A percentile compares a stretch with the other conserved stretches of the same genome.
Evolutionary conservation across 2,329 filamentous ascomycete genomes (phyloP).

Genomic region (Fusarium mundagurra): DNA sequence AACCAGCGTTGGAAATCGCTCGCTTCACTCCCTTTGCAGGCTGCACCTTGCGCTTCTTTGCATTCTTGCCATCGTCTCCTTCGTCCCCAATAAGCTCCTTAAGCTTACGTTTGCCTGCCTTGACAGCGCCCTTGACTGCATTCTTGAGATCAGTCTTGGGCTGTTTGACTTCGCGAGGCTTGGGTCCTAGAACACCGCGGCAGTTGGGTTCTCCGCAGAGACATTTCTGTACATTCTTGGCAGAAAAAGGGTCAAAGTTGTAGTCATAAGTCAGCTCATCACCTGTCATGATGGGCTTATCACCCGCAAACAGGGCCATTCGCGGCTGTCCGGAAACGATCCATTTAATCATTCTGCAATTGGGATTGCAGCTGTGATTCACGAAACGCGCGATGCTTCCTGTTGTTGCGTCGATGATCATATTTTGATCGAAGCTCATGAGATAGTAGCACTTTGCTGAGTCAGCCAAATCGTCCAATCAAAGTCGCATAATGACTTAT

Average conservation of each 20-base stretch:
- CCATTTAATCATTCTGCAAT: slow-evolving; percentile 98
- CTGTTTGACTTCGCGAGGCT: slow-evolving; percentile 65
- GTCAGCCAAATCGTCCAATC: slow-evolving; percentile 14
- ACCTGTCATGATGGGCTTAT: slow-evolving; percentile 89
- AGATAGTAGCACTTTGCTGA: slow-evolving; percentile 89
- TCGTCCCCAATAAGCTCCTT: slow-evolving; percentile 61
- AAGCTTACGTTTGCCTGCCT: slow-evolving; percentile 66
- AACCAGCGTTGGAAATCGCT: slow-evolving; percentile 47
- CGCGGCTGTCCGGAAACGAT: slow-evolving; percentile 91
- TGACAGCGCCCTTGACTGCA: slow-evolving; percentile 53
- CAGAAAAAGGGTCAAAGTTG: slow-evolving; percentile 75
- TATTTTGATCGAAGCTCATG: slow-evolving; percentile 98
- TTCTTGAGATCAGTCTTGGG: slow-evolving; percentile 57
- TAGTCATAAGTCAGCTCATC: slow-evolving; percentile 97
- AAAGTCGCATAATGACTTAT: not conserved
- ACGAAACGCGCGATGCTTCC: slow-evolving; percentile 97
- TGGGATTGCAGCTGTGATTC: slow-evolving; percentile 96
- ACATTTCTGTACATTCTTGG: slow-evolving; percentile 74
- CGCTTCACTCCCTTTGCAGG: slow-evolving; percentile 48
- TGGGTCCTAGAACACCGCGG: slow-evolving; percentile 71
- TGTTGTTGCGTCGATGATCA: slow-evolving; percentile 97
- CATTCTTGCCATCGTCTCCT: slow-evolving; percentile 53
- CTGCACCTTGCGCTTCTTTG: slow-evolving; percentile 58
- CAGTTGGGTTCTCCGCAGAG: slow-evolving; percentile 72
- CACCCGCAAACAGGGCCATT: slow-evolving; percentile 96